Percentiles rank a stretch among this genome's conserved stretches.
phyloP scores from a whole-genome alignment of 495 filamentous ascomycete species.

The Acidiella bohemica region DNA sequence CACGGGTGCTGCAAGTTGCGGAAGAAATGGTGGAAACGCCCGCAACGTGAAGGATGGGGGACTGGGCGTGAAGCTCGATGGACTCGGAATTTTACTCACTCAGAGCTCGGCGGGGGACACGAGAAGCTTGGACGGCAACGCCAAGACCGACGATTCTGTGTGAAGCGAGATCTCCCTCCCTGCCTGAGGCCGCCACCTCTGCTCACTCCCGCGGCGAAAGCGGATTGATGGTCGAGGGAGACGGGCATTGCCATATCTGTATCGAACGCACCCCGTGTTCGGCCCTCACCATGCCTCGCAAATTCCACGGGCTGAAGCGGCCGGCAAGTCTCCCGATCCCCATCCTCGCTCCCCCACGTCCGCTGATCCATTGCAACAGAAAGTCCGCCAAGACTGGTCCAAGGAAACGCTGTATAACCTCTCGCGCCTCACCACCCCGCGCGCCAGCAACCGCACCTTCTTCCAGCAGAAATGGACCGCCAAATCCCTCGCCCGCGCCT shows the following conservation, averaged over 20 bases:
- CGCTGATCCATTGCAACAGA: constrained; percentile 36
- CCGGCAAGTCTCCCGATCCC: constrained; percentile 34
- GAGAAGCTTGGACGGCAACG: too few species aligned
- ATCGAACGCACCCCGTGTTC: too few species aligned
- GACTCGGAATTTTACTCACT: too few species aligned
- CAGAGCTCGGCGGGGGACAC: too few species aligned
- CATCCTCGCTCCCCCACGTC: constrained; percentile 17
- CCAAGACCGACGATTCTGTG: too few species aligned
- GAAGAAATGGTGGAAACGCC: too few species aligned
- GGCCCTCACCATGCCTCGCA: constrained; percentile 35
- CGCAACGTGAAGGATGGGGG: too few species aligned
- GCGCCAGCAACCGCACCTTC: constrained; percentile 43
- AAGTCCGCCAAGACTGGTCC: constrained; percentile 92
- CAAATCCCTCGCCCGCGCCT: constrained; percentile 67
- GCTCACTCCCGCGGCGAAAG: constrained; percentile 1
- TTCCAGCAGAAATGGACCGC: constrained; percentile 98
- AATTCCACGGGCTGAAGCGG: constrained; percentile 50
- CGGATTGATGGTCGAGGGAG: not conserved
- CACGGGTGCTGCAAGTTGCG: not conserved
- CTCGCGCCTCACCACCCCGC: constrained; percentile 31
- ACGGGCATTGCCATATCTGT: too few species aligned
- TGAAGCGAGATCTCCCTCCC: too few species aligned
- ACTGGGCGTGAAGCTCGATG: too few species aligned
- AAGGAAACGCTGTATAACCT: constrained; percentile 95
- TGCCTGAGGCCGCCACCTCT: too few species aligned